phyloP scores from a whole-genome alignment of 371 early-diverging fungal species.

The Globomyces sp. region DNA sequence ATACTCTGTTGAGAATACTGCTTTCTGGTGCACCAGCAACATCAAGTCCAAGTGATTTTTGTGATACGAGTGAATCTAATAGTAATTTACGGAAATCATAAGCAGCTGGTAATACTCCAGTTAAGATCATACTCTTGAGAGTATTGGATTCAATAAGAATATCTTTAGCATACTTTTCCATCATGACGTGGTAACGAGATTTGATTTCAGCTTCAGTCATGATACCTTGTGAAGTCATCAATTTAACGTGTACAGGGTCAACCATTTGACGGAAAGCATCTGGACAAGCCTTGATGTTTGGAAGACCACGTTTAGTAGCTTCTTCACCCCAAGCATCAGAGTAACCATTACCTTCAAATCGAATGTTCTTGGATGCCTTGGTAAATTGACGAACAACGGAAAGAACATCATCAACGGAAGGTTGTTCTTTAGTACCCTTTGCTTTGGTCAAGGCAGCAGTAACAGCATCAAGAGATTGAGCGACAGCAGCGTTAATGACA shows the following conservation, averaged over 20 bases:
- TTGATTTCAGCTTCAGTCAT: slow-evolving; percentile 83
- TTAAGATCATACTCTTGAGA: slow-evolving; percentile 74
- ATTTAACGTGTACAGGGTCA: slow-evolving; percentile 64
- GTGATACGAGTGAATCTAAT: slow-evolving; percentile 69
- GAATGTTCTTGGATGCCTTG: slow-evolving; percentile 75
- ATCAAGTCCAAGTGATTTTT: slow-evolving; percentile 58
- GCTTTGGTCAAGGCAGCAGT: slow-evolving; percentile 66
- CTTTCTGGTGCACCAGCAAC: slow-evolving; percentile 70
- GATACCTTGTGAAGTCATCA: slow-evolving; percentile 80
- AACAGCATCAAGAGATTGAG: slow-evolving; percentile 76
- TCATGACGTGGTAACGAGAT: slow-evolving; percentile 91
- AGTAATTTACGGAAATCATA: slow-evolving; percentile 84
- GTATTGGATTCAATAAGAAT: slow-evolving; percentile 92
- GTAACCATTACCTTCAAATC: slow-evolving; percentile 98
- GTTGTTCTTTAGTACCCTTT: slow-evolving; percentile 74
- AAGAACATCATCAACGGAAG: slow-evolving; percentile 84
- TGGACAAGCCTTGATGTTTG: slow-evolving; percentile 85
- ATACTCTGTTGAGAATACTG: slow-evolving; percentile 63
- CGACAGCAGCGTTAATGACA: slow-evolving; percentile 89
- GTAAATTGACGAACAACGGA: slow-evolving; percentile 83
- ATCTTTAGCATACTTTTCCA: slow-evolving; percentile 96
- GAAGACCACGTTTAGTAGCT: slow-evolving; percentile 78
- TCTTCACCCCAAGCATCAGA: slow-evolving; percentile 58
- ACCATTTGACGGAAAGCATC: slow-evolving; percentile 83
- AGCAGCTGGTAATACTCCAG: slow-evolving; percentile 85